Conservation (phyloP, 805 yeast species). For the Metschnikowia amazonensis region DNA sequence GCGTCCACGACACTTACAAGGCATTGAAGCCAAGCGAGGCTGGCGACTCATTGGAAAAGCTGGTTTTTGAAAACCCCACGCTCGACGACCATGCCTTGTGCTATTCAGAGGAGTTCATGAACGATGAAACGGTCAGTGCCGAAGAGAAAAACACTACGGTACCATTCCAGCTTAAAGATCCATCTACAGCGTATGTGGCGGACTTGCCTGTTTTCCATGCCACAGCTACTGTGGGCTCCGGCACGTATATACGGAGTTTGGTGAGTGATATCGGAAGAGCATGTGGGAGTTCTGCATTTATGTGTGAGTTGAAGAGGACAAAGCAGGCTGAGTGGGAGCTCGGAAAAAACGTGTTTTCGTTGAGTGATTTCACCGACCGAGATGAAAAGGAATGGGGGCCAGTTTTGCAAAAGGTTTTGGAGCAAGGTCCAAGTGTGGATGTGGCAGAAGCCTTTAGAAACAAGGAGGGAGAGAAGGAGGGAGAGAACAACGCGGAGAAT, state of each 20-base stretch:
- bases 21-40: conserved; percentile 42
- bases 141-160: conserved; percentile 37
- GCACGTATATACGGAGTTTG: conserved; percentile 89
- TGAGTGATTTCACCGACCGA: conserved; percentile 60
- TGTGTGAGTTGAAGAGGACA: conserved; percentile 74
- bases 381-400: conserved; percentile 68
- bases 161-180: conserved; percentile 36
- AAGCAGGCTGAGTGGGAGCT: conserved; percentile 85
- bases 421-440: conserved; percentile 25
- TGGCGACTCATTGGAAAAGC: conserved; percentile 44
- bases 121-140: conserved; percentile 28
- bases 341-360: conserved; percentile 60
- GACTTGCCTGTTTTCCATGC: conserved; percentile 71
- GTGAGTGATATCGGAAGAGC: conserved; percentile 87
- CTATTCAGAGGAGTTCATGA: conserved; percentile 54
- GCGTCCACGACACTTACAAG: conserved; percentile 53
- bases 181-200: conserved; percentile 38
- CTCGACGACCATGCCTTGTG: conserved; percentile 60
- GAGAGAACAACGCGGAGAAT: too few relatives aligned
- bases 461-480: neutral
- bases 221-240: conserved; percentile 80
- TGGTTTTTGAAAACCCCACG: conserved; percentile 48
- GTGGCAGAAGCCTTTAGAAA: conserved; percentile 23
- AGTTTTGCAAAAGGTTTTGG: conserved; percentile 54
- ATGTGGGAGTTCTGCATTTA: conserved; percentile 75